Evolutionary conservation across 441 rosid species (phyloP), one percentile per base, ranked within the genome.

Genomic region (Brassica balearica): DNA sequence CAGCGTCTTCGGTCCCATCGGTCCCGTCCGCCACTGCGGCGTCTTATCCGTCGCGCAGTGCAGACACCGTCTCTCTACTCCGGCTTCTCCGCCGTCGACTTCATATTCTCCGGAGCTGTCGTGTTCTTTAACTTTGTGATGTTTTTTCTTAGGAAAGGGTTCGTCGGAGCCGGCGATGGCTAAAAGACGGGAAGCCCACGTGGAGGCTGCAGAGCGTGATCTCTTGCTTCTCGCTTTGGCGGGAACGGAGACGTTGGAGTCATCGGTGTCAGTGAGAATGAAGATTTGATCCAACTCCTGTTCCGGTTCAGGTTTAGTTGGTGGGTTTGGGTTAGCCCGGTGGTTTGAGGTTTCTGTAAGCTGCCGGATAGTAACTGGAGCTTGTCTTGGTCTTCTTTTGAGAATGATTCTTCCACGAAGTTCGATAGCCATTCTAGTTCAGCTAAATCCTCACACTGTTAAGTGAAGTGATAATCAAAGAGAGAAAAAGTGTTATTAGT

Each of bases 21-120:
- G 98, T 6, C 98, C 98, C 1, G 97, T 94, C 59, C 98, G 73
- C 98, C 98, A 94, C 79, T 94, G 98, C 43, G 98, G 98, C 14
- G 98, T 94, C 88, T 91, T 94, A 71, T 94, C 97, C 9, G 96
- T 91, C 20, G 92, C 91, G 41, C 98, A 94, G 76, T 94, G 98
- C 65, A 91, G 81, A 73, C 97, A 92, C 74, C 77, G 86, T 75
- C 97, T 72, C 0, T 86, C 93, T 22, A 86, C 87, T 7, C 77
- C 86, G 11, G 86, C 90, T 14, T 86, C 87, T 7, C 77, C 86
- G 11, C 80, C 64, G 3, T 56, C 81, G 0, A 72, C 81, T 2
- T 36, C 78, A 0, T 82, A 77, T 14, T 83, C 82, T 8, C 80
- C 86, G 0, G 74, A 80, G 15, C 68, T 23, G 4, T 82, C 71